Base-by-base conservation (phyloP, 345 rosid genomes). In the Rhodomyrtus tomentosa region DNA sequence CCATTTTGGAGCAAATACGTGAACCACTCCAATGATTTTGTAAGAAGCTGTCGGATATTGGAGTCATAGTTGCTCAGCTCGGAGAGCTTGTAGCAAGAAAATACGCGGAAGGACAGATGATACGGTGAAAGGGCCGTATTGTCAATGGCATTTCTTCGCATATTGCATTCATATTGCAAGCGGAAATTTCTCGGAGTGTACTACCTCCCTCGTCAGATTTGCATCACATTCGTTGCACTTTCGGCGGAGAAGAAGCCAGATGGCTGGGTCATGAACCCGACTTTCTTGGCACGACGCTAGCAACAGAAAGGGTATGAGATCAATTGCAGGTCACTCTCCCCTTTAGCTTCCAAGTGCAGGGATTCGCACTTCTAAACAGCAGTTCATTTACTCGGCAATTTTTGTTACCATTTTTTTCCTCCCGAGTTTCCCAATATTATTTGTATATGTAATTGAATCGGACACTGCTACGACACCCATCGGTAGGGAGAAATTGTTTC, bases 1-100 rank as follows among this genome's bases (percentile, higher is more conserved):
- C 98, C 98, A 56, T 95, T 93, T 87, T 96, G 99, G 99, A 92
- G 94, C 85, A 95, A 92, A 88, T 90, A 93, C 86, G 96, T 96
- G 68, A 93, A 95, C 88, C 95, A 94, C 90, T 92, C 98, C 82
- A 94, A 92, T 87, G 99, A 95, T 87, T 96, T 96, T 86, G 86
- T 96, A 84, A 94, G 94, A 89, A 94, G 91, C 90, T 96, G 98
- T 92, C 98, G 95, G 91, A 94, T 95, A 83, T 83, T 93, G 94
- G 98, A 92, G 87, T 92, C 93, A 76, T 92, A 94, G 92, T 86
- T 32, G 56, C 8, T 81, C 48, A 52, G 55, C 83, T 50, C 14
- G 55, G 82, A 25, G 55, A 81, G 40, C 83, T 50, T 18, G 40
- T 49, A 80, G 82, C 55, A n/a, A 32, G 51, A 45, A 49, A 49